Percentiles rank a stretch among this genome's conserved stretches.
phyloP scores from a whole-genome alignment of 257 asterid genomes.

The Agastache rugosa region DNA sequence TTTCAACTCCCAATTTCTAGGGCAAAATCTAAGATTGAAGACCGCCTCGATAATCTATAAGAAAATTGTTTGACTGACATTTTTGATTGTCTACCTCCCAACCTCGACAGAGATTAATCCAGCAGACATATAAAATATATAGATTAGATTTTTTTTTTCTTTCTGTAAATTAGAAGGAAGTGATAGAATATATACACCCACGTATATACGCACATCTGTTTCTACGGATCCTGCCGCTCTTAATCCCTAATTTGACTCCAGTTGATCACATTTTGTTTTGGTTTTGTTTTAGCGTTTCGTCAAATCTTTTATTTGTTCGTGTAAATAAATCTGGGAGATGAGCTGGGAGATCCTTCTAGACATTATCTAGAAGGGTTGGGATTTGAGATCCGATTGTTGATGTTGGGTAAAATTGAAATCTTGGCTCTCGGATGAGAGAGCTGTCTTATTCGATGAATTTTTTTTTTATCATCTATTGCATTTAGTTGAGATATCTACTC shows the following conservation, averaged over 20 bases:
- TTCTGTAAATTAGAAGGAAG: conserved; percentile 36
- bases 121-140: neutral
- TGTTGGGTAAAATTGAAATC: conserved; percentile 46
- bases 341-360: conserved; percentile 72
- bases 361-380: conserved; percentile 63
- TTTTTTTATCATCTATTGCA: conserved; percentile 26
- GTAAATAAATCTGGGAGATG: conserved; percentile 43
- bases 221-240: conserved; percentile 66
- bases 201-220: conserved; percentile 28
- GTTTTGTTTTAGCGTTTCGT: conserved; percentile 14
- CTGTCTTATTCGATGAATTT: conserved; percentile 34
- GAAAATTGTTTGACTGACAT: conserved; percentile 38
- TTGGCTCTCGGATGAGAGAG: conserved; percentile 76
- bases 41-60: conserved; percentile 45
- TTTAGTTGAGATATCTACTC: conserved; percentile 40
- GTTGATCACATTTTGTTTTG: conserved; percentile 48
- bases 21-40: conserved; percentile 51
- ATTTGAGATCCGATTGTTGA: conserved; percentile 65
- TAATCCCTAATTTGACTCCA: conserved; percentile 48
- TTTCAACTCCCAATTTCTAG: conserved; percentile 51
- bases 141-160: conserved; percentile 30
- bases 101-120: conserved; percentile 27
- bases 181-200: conserved; percentile 33
- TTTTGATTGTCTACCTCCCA: conserved; percentile 30
- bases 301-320: conserved; percentile 11